Evolutionary conservation across 495 filamentous ascomycete species (phyloP).

Genomic region (Podospora pseudocomata): DNA sequence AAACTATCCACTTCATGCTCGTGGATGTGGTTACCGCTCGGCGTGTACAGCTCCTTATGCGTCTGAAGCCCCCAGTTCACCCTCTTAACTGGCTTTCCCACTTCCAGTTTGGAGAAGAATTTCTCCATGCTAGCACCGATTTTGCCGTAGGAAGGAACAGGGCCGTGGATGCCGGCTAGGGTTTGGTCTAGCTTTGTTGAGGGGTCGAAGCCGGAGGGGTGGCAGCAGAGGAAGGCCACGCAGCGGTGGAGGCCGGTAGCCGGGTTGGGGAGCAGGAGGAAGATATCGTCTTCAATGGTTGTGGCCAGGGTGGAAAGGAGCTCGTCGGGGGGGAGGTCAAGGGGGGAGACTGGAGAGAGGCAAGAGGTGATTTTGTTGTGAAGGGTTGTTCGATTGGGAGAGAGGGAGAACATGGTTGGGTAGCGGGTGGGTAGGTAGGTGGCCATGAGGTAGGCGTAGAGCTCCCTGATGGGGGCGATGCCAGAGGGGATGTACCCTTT

Average conservation of each 20-base stretch:
- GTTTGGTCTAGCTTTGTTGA: conserved; percentile 58
- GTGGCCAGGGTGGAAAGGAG: conserved; percentile 51
- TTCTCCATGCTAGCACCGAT: conserved; percentile 73
- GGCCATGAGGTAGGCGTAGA: conserved; percentile 60
- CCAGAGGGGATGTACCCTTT: conserved; percentile 44
- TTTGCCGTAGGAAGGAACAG: conserved; percentile 69
- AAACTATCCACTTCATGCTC: conserved; percentile 35
- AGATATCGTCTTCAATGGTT: conserved; percentile 71
- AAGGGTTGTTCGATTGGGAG: conserved; percentile 29
- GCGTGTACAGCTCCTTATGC: conserved; percentile 51
- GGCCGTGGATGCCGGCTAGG: conserved; percentile 64
- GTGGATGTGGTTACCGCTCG: conserved; percentile 50
- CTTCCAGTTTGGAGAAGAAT: conserved; percentile 60
- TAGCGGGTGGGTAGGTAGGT: conserved; percentile 65
- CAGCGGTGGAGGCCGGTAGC: conserved; percentile 52
- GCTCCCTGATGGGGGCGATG: conserved; percentile 54
- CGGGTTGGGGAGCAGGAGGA: conserved; percentile 59
- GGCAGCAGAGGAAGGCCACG: conserved; percentile 66
- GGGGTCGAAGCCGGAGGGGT: conserved; percentile 69
- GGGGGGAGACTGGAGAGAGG: conserved; percentile 40
- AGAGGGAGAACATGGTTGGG: conserved; percentile 56
- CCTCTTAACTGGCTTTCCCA: conserved; percentile 53
- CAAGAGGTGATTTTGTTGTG: conserved; percentile 46
- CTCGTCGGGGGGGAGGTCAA: conserved; percentile 24
- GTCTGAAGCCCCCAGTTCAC: conserved; percentile 67